Base-by-base conservation (phyloP, 768 basidiomycete species). In the Lactifluus piperatus region DNA sequence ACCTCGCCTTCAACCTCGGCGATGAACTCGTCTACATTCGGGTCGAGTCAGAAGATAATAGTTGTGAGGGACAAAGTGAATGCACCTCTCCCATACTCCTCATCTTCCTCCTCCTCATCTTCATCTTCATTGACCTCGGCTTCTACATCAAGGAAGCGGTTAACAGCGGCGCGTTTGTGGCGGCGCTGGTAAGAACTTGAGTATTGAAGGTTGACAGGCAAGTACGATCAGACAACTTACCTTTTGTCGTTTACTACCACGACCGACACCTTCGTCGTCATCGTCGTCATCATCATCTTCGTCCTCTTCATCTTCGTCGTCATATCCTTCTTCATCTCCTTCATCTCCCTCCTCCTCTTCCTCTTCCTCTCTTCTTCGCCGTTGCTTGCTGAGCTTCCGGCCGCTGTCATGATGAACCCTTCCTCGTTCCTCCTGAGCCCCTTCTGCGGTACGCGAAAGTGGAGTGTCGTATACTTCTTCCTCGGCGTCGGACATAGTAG, bases 121-220 rank as follows among this genome's bases (percentile, higher is more conserved):
- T 97, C 97, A 20, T 98, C 97, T 30, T 97, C 94, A 65, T 93
- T 93, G 20, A 95, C 94, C 70, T 93, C 92, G 55, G 93, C 94
- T 74, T 95, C 92, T 57, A 94, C 80, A 82, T 98, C 97, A 65
- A 98, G 77, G 85, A 94, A 99, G 64, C 86, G 85, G 69, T 83
- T 88, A 26, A 82, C 79, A 18, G 78, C 76, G 54, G 74, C 73
- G 51, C 81, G 81, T 71, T 81, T 86, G 70, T 87, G 86, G 60
- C 84, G 81, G 60, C 80, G 83, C 83, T 85, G 46, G 60, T 50
- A 36, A 44, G 44, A 52, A 62, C 56, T 56, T 44, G 39, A 62
- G 61, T 54, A 45, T 50, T 32, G 32, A 8, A 27, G 29, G 57
- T 29, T 11, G 14, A 43, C 16, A 22, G 9, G 34, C 22, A 57